Percentiles rank a stretch among this genome's conserved stretches.
Evolutionary conservation across 202 grass and related monocot species (phyloP).

Genomic region (Brachypodium distachyon): DNA sequence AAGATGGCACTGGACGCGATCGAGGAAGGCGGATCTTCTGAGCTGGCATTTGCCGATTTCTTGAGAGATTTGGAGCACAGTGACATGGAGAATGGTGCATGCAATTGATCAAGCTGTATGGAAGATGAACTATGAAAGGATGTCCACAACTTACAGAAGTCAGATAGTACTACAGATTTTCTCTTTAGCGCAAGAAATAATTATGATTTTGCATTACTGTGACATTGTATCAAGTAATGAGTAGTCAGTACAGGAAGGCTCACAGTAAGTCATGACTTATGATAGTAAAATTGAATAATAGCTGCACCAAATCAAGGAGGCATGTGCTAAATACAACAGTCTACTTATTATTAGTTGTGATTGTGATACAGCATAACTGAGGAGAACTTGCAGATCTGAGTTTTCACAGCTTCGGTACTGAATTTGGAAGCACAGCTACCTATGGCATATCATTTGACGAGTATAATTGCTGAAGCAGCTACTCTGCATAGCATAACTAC

Average conservation of each 20-base stretch:
- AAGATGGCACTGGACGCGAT: constrained; percentile 21
- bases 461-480: not conserved
- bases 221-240: not conserved
- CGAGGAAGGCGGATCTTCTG: constrained; percentile 19
- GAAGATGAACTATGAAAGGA: not conserved
- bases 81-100: not conserved
- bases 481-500: not conserved
- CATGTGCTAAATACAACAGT: not conserved
- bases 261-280: not conserved
- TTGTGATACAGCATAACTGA: not conserved
- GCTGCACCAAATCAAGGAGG: not conserved
- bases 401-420: not conserved
- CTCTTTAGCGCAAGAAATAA: not conserved
- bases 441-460: not conserved
- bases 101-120: not conserved
- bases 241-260: not conserved
- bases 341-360: not conserved
- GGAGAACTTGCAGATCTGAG: not conserved
- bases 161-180: not conserved
- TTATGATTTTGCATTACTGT: no score
- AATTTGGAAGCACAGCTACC: not conserved
- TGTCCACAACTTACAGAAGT: not conserved
- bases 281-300: not conserved
- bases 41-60: not conserved
- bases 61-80: constrained; percentile 9